Evolutionary conservation across 306 rosid species (phyloP), one percentile per base, ranked within the genome.

Genomic region (Vigna reflexopilosa): DNA sequence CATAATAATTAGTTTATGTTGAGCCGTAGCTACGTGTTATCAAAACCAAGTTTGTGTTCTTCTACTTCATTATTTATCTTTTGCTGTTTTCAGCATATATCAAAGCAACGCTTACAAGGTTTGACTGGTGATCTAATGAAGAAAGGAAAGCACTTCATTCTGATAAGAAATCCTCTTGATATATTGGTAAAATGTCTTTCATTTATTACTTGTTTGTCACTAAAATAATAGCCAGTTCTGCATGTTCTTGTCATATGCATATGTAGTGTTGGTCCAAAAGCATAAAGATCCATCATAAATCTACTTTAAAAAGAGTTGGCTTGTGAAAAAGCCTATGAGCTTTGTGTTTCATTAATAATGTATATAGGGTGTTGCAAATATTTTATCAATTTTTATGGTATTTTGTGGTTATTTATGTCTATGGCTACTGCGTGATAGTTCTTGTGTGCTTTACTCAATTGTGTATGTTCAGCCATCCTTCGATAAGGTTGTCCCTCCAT

Each of bases 91-190:
- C 91, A 93, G 97, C 96, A 93, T 70, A 90, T 93, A 15, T 84
- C 96, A 63, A 93, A 90, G 84, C 91, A 93, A 64, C 84, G 84
- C 67, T 47, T 87, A 26, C 91, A 78, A 70, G 90, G 91, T 59
- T 81, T 93, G 84, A 55, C 92, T 2, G 84, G 73, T 65, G 92
- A 93, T 77, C 76, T 93, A 66, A 67, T 89, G 83, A 87, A 84
- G 83, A 87, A 86, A 74, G 97, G 97, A 80, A 93, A 87, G 82
- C 97, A 93, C 88, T 82, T 90, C 83, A 83, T 93, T 76, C 83
- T 93, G 87, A 90, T 83, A 16, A 83, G 96, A 77, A 93, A 90
- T 80, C 96, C 97, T 50, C 90, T 90, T 80, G 91, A 93, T 83
- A 87, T 93, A 72, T 78, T 87, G 96, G 96, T 89, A 78, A 82